Base-by-base conservation (phyloP, 1,284 basidiomycete genomes). In the Athelia psychrophila region DNA sequence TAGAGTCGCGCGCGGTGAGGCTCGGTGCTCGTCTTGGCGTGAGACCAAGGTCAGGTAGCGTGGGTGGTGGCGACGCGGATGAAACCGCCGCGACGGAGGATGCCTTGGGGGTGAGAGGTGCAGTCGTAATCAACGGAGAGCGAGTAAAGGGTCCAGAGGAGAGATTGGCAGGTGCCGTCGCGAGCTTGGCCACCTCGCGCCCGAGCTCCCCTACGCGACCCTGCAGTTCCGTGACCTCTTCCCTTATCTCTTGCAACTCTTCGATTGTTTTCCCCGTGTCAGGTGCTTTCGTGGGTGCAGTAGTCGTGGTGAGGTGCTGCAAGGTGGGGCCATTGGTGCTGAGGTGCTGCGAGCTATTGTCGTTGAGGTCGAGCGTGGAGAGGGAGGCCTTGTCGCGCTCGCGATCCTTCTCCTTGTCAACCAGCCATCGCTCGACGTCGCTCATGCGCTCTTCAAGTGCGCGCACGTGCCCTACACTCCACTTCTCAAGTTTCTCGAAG, bases 401-500 rank as follows among this genome's bases (percentile, higher is more conserved):
- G 49, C 73, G 75, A 53, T 79, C 77, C 47, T 74, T 80, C 65
- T 89, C 87, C 63, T 84, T 88, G 53, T 89, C 87, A 2, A 91
- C 88, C 13, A 91, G 74, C 86, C 87, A 91, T 38, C 82, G 77
- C 63, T 91, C 88, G 19, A 91, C 89, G 51, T 91, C 89, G 56
- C 84, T 81, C 88, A 91, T 91, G 27, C 88, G 79, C 22, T 91
- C 89, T 59, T 91, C 88, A 15, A 91, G 69, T 0, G 89, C 88
- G 48, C 89, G 83, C 2, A 90, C 88, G 59, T 91, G 88, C 3
- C 85, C 81, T 1, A 91, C 87, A 0, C 87, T 85, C 88, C 88
- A 91, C 56, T 85, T 85, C 63, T 91, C 88, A n/a, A 91, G 76
- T 62, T 92, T 92, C 65, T 92, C 89, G 54, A 92, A 91, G 12